A percentile compares a stretch with the other conserved stretches of the same genome.
phyloP scores from a whole-genome alignment of 768 basidiomycete species.

The Favolaschia claudopus region DNA sequence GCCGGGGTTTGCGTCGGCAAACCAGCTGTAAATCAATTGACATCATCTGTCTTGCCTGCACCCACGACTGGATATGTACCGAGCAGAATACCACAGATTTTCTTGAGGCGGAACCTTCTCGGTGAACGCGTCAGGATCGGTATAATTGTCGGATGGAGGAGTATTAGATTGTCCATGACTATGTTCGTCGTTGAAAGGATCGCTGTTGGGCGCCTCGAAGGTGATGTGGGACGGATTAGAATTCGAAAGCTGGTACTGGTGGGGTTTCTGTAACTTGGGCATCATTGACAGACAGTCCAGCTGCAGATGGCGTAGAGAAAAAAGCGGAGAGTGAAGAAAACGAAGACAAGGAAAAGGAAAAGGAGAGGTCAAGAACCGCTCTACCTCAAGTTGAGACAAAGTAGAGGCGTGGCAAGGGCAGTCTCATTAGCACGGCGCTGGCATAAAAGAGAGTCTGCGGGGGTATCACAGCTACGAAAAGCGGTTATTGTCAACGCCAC shows the following conservation, averaged over 20 bases:
- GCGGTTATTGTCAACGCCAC: too few relatives aligned
- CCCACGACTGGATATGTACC: neutral
- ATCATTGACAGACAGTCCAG: conserved; percentile 20
- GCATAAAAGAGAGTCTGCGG: too few relatives aligned
- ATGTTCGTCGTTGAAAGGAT: conserved; percentile 7
- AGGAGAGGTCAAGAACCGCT: conserved; percentile 16
- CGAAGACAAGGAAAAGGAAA: neutral
- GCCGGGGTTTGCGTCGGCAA: too few relatives aligned
- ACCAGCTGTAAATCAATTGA: too few relatives aligned
- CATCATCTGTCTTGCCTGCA: neutral
- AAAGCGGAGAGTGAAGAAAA: neutral
- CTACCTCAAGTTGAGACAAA: neutral
- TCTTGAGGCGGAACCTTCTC: conserved; percentile 2
- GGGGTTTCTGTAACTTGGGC: neutral
- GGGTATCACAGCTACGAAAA: too few relatives aligned
- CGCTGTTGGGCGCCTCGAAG: neutral
- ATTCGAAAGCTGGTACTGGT: neutral
- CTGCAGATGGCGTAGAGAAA: conserved; percentile 3
- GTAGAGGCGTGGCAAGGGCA: too few relatives aligned
- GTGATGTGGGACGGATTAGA: neutral
- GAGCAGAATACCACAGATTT: conserved; percentile 1
- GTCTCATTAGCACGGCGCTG: too few relatives aligned
- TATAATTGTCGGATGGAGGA: neutral
- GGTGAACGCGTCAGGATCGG: conserved; percentile 1
- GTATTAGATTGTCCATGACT: too few relatives aligned